Base-by-base conservation (phyloP, 371 early-diverging fungal genomes). In the Lichtheimia ornata region DNA sequence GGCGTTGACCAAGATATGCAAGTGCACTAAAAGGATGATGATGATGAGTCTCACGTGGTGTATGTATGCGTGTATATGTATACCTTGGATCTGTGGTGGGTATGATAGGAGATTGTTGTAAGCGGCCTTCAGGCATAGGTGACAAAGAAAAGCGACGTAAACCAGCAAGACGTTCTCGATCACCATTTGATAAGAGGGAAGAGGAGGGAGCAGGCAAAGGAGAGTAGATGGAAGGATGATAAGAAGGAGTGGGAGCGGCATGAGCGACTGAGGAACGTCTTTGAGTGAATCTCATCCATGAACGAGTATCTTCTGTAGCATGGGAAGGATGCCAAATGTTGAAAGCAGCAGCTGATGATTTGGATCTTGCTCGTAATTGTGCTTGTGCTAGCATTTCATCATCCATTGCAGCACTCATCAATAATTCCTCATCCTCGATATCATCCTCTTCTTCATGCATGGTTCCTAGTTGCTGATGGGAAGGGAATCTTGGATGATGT, bases 391-490 rank as follows among this genome's bases (percentile, higher is more conserved):
- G 41, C 58, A 66, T 52, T 53, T 61, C 61, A 41, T 67, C 64
- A 52, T 67, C 61, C 63, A 62, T 58, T 13, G 57, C 42, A 13
- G 53, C 18, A 22, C 51, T 55, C 30, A 60, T 30, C 49, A 65
- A 25, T 5, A 18, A 2, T n/a, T 56, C 57, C 5, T 56, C 59
- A 15, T 35, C 30, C 17, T 17, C 13, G 2, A n/a, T 55, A 24
- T 66, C 70, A 35, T 69, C 69, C 5, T 77, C 71, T 22, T 72
- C 77, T 59, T 74, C 74, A 44, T 70, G 67, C 70, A 77, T 73
- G 12, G 72, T 69, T 22, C 58, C 64, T 43, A 71, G 50, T 24
- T 63, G 64, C 28, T 58, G 60, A 11, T 54, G 61, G 11, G 47
- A n/a, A 17, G 22, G 55, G 43, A 61, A 56, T 17, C 54, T 17